phyloP scores from a whole-genome alignment of 2,329 filamentous ascomycete species.

The Pyrenophora tritici-repentis region DNA sequence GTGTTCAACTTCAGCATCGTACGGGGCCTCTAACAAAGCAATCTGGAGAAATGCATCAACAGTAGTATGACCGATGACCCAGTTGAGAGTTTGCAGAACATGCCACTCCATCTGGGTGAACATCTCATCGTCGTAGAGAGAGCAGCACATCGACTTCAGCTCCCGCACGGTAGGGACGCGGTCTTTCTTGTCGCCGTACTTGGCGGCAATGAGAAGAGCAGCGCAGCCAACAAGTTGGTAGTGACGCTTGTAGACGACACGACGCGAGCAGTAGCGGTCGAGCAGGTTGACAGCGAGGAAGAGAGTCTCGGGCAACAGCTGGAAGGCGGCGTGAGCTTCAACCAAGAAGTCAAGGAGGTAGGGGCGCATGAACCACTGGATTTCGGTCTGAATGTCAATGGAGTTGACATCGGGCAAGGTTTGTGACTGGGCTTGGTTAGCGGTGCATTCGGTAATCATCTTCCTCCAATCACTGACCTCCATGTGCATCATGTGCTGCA shows the following conservation, averaged over 20 bases:
- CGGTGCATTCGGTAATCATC: conserved; percentile 4
- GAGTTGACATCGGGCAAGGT: conserved; percentile 95
- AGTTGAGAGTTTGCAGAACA: conserved; percentile 94
- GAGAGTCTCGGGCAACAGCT: conserved; percentile 89
- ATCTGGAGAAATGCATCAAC: conserved; percentile 92
- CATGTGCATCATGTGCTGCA: conserved; percentile 94
- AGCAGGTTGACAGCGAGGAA: conserved; percentile 96
- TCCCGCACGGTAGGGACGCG: conserved; percentile 96
- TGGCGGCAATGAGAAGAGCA: conserved; percentile 92
- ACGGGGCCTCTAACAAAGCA: conserved; percentile 74
- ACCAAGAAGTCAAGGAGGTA: conserved; percentile 98
- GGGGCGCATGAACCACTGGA: conserved; percentile 99
- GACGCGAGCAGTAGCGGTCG: conserved; percentile 95
- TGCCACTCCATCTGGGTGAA: conserved; percentile 99
- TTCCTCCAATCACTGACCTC: conserved; percentile 59
- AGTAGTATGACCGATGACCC: conserved; percentile 94
- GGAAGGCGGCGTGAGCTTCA: conserved; percentile 94
- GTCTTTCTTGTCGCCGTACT: conserved; percentile 99
- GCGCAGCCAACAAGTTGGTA: conserved; percentile 98
- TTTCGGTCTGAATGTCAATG: conserved; percentile 98
- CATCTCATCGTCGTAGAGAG: conserved; percentile 98
- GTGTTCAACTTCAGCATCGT: conserved; percentile 87
- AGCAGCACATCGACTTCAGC: conserved; percentile 98
- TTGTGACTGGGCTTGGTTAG: conserved; percentile 63
- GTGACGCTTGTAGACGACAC: conserved; percentile 98